Conservation (phyloP, 352 stramenopile species). For the Phytopythium chamaehyphon region DNA sequence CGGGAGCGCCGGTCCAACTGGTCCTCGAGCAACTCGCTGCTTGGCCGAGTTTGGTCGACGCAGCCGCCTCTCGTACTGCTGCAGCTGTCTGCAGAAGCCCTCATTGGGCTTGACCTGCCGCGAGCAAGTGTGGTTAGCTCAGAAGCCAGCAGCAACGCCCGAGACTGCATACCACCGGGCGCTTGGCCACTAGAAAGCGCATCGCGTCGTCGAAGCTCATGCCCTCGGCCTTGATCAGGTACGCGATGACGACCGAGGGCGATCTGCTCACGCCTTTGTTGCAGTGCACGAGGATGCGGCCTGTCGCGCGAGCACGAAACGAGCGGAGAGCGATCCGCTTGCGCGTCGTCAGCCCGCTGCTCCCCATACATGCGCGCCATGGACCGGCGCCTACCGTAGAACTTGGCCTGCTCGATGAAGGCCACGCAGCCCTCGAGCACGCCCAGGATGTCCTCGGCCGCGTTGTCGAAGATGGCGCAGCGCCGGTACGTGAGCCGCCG, state of each 20-base stretch:
- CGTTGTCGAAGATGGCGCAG: slow-evolving; percentile 88
- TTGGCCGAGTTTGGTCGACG: slow-evolving; percentile 18
- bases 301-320: slow-evolving; percentile 17
- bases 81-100: slow-evolving; percentile 61
- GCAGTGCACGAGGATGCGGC: slow-evolving; percentile 89
- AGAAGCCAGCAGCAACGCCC: neutral
- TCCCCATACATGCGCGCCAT: neutral
- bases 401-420: slow-evolving; percentile 91
- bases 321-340: slow-evolving; percentile 22
- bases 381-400: slow-evolving; percentile 64
- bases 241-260: slow-evolving; percentile 85
- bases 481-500: slow-evolving; percentile 72
- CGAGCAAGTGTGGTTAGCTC: neutral
- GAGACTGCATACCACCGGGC: slow-evolving; percentile 33
- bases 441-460: slow-evolving; percentile 82
- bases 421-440: slow-evolving; percentile 78
- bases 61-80: slow-evolving; percentile 47
- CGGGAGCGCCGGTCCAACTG: slow-evolving; percentile 20
- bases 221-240: slow-evolving; percentile 84
- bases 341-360: slow-evolving; percentile 21
- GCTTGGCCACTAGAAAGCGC: slow-evolving; percentile 42
- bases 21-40: slow-evolving; percentile 17
- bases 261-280: slow-evolving; percentile 90
- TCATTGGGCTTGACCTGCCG: slow-evolving; percentile 59
- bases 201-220: slow-evolving; percentile 73